A percentile compares a stretch with the other conserved stretches of the same genome.
These are phyloP conservation scores for Fusarium irregulare DNA, from an alignment of 2,329 filamentous ascomycete species.

Conservation along the genomic window DNA sequence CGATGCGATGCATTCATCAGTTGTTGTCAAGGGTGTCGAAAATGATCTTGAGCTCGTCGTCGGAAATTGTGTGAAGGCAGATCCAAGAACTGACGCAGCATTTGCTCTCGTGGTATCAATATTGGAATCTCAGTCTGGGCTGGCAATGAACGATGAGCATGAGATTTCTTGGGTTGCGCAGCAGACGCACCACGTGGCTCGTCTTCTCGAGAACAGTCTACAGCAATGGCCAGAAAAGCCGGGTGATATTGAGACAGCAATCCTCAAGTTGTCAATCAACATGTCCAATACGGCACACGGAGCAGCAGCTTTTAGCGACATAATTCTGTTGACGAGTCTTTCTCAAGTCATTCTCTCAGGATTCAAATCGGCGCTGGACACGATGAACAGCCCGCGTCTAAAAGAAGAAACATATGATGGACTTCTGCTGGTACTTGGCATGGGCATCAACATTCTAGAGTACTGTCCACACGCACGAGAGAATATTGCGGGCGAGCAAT, in stretches of 20 bases:
- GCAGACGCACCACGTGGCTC: constrained; percentile 47
- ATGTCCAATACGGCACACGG: constrained; percentile 85
- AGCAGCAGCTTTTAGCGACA: constrained; percentile 75
- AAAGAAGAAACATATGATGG: constrained; percentile 69
- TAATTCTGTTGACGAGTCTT: constrained; percentile 63
- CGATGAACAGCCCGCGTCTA: constrained; percentile 62
- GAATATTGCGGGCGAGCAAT: constrained; percentile 52
- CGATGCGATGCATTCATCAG: constrained; percentile 46
- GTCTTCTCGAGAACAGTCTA: constrained; percentile 48
- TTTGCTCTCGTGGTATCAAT: constrained; percentile 58
- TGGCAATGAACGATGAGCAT: constrained; percentile 39
- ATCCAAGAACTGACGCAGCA: constrained; percentile 48
- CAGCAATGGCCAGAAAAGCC: constrained; percentile 48
- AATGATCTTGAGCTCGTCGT: constrained; percentile 43
- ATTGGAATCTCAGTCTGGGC: constrained; percentile 51
- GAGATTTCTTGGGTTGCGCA: constrained; percentile 40
- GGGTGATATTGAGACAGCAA: constrained; percentile 45
- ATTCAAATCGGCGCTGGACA: constrained; percentile 61
- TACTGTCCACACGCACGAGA: constrained; percentile 73
- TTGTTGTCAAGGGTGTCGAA: constrained; percentile 48
- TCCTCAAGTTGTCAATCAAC: constrained; percentile 77
- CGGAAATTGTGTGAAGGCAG: constrained; percentile 34
- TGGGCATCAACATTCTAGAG: constrained; percentile 89
- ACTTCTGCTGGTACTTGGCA: constrained; percentile 81
- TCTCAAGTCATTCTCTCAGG: constrained; percentile 63